Evolutionary conservation across 768 basidiomycete species (phyloP).

Genomic region (Lenzites betulinus): DNA sequence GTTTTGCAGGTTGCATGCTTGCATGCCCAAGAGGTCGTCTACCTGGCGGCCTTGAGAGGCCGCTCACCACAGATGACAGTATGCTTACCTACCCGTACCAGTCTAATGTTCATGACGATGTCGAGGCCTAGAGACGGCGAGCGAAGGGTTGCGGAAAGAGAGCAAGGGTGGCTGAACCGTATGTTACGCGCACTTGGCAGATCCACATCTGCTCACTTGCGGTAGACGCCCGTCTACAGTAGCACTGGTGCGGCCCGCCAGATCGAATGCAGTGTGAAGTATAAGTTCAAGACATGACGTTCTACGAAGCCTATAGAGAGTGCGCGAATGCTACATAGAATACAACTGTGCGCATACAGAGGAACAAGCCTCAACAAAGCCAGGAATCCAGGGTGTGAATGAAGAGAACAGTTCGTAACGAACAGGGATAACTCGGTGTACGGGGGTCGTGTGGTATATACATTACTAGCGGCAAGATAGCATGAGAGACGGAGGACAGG

Average conservation of each 20-base stretch:
- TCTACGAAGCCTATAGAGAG: neutral
- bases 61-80: neutral
- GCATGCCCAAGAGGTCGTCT: constrained; percentile 90
- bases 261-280: too few species aligned
- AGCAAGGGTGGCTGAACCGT: too few species aligned
- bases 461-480: neutral
- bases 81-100: constrained; percentile 33
- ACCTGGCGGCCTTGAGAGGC: constrained; percentile 48
- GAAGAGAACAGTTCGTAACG: neutral
- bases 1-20: constrained; percentile 91
- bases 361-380: neutral
- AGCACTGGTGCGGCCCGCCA: too few species aligned
- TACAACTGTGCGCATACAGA: constrained; percentile 18
- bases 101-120: constrained; percentile 46
- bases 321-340: constrained; percentile 4
- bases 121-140: neutral
- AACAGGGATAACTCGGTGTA: neutral
- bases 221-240: neutral
- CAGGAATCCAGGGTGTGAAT: neutral
- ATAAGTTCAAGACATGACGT: too few species aligned
- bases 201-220: too few species aligned
- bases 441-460: constrained; percentile 5
- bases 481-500: neutral
- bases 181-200: too few species aligned
- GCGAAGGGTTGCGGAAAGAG: neutral